Base-by-base conservation (phyloP, 2,329 filamentous ascomycete genomes). In the Exutisphaerella laricina region DNA sequence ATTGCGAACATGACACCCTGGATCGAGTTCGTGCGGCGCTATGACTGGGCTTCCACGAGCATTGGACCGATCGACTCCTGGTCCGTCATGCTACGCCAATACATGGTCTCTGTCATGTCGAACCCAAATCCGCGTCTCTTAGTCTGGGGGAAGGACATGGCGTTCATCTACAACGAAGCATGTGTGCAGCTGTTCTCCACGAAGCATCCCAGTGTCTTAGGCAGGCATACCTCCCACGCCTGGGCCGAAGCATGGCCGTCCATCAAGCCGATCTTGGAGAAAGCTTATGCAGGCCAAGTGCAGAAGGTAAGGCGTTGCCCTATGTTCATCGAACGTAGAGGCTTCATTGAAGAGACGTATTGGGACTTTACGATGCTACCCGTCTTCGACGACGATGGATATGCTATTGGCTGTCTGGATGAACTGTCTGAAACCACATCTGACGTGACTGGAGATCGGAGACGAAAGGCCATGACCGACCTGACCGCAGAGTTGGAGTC, bases 81-180 rank as follows among this genome's bases (percentile, higher is more conserved):
- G 61, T 45, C 51, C 12, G 18, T 49, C 10, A 29, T 44, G 2
- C 45, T 64, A 17, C 51, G 59, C 3, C 35, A 50, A 4, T 43
- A 50, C 20, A 47, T 60, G 2, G 22, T 59, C 6, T 41, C 48
- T 8, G 57, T 60, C 12, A 60, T 56, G 54, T 44, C 45, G n/a
- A 59, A 62, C 35, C 58, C 60, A 2, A 45, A 58, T 17, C 59
- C 60, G 6, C 51, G 59, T 3, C 39, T 60, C 17, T 21, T 64
- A 3, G 40, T 63, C 4, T 61, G 55, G 62, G 65, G 66, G 5
- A 46, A 60, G 5, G 54, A 62, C 2, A 57, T 62, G 31, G 54
- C 48, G 0, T 53, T 59, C 22, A 47, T 61, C 10, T 59, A 61
- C 47, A 61, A 61, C 44, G 58, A 59, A 32, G 50, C 55, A 5